Evolutionary conservation across 345 rosid species (phyloP).

Genomic region (Bruguiera sexangula): DNA sequence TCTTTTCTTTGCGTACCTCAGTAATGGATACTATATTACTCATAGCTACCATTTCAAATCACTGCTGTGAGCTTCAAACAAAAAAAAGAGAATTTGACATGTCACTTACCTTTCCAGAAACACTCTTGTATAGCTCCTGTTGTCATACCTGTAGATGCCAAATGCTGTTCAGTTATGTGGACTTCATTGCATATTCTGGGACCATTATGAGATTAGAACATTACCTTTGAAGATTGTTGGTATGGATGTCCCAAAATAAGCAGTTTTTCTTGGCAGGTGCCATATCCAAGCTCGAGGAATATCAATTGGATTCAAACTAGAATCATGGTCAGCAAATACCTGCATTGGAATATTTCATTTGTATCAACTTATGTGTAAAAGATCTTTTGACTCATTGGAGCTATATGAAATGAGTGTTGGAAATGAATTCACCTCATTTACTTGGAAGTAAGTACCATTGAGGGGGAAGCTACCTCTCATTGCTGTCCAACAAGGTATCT

Average conservation of each 20-base stretch:
- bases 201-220: not conserved
- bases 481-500: conserved; percentile 36
- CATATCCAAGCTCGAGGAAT: conserved; percentile 28
- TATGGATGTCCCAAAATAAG: conserved; percentile 27
- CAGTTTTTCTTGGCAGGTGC: conserved; percentile 24
- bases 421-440: conserved; percentile 24
- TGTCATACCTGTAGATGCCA: conserved; percentile 47
- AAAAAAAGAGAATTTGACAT: not conserved
- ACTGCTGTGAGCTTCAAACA: not conserved
- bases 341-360: not conserved
- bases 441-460: conserved; percentile 34
- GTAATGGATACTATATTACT: not conserved
- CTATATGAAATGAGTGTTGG: not conserved
- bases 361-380: not conserved
- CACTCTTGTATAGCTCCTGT: conserved; percentile 83
- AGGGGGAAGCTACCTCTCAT: conserved; percentile 36
- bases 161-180: not conserved
- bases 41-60: not conserved
- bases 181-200: too few relatives aligned
- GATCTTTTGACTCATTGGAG: not conserved
- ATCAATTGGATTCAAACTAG: conserved; percentile 28
- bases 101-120: conserved; percentile 79
- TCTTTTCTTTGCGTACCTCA: not conserved
- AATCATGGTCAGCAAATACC: conserved; percentile 37
- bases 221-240: conserved; percentile 35